Evolutionary conservation across 1,139 yeast species (phyloP).

Genomic region (Geotrichum restrictum): DNA sequence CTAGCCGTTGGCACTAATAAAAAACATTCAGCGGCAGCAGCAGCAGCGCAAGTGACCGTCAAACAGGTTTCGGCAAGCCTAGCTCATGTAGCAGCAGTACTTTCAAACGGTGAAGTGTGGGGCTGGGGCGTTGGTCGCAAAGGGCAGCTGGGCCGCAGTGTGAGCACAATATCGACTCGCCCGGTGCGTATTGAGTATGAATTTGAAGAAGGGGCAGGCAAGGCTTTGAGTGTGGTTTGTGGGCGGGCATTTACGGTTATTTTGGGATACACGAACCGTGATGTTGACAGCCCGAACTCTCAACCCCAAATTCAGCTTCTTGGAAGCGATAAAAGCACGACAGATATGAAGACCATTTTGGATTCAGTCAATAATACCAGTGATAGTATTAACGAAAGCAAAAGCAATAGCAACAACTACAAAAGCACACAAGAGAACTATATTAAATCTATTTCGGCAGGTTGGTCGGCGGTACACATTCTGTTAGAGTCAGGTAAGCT

Average conservation of each 20-base stretch:
- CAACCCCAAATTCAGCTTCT: not conserved
- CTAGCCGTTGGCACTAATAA: not conserved
- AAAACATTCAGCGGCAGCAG: too few relatives aligned
- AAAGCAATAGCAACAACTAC: too few relatives aligned
- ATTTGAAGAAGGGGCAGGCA: not conserved
- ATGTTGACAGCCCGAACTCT: not conserved
- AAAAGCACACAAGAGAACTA: too few relatives aligned
- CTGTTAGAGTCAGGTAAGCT: conserved; percentile 34
- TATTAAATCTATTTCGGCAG: conserved; percentile 42
- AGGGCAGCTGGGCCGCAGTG: conserved; percentile 49
- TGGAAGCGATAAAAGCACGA: too few relatives aligned
- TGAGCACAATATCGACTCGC: not conserved
- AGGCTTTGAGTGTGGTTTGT: conserved; percentile 8
- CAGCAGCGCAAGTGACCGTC: conserved; percentile 26
- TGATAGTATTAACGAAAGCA: too few relatives aligned
- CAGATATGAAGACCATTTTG: too few relatives aligned
- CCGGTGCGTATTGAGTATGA: not conserved
- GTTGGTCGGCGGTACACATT: conserved; percentile 82
- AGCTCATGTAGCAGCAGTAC: conserved; percentile 51
- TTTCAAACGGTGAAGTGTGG: conserved; percentile 45
- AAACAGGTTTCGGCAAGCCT: conserved; percentile 48
- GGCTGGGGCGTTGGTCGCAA: conserved; percentile 86
- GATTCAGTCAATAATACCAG: too few relatives aligned
- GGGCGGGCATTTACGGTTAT: conserved; percentile 17
- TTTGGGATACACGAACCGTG: not conserved